Evolutionary conservation across 2,329 filamentous ascomycete genomes (phyloP), one percentile per base, ranked within the genome.

Genomic region (Knufia fluminis): DNA sequence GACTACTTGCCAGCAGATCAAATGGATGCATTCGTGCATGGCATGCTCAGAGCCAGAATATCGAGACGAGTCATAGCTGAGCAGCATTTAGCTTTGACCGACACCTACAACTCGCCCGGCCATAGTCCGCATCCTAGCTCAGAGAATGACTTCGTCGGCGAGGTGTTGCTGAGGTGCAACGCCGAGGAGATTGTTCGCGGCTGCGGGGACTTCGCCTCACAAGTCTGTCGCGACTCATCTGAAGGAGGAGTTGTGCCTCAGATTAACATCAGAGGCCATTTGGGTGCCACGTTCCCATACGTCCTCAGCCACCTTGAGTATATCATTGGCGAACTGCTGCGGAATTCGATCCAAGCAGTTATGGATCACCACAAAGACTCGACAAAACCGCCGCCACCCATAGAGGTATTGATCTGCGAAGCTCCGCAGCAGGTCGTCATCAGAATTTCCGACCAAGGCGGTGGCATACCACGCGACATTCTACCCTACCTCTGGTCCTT

Each of bases 291-390:
- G 26, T 98, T 98, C 62, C 92, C 94, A 1, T 98, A 96, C 62
- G 97, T 98, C 56, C 78, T 95, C 46, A 92, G 84, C 62, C 92
- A 97, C 64, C 78, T 98, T 46, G 91, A 98, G 68, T 98, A 98
- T 68, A 96, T 98, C 59, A 79, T 98, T 50, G 90, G 92, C 46
- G 92, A 98, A 70, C 80, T 98, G 19, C 75, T 98, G 20, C 83
- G 92, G 32, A 98, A 98, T 68, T 94, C 88, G 0, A 86, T 98
- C 14, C 90, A 97, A 67, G 90, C 90, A 17, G 82, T 92, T 32
- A 83, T 94, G 52, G 91, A 96, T 62, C 78, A 80, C 56, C 80
- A 83, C 51, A 71, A 74, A 46, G 71, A 71, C 48, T 66, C 59
- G 52, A 61, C 60, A 14, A 53, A 59, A n/a, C 65, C 67, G 14